These are phyloP conservation scores for Anisodus tanguticus DNA, from an alignment of 257 asterid genomes.

Conservation along the genomic window DNA sequence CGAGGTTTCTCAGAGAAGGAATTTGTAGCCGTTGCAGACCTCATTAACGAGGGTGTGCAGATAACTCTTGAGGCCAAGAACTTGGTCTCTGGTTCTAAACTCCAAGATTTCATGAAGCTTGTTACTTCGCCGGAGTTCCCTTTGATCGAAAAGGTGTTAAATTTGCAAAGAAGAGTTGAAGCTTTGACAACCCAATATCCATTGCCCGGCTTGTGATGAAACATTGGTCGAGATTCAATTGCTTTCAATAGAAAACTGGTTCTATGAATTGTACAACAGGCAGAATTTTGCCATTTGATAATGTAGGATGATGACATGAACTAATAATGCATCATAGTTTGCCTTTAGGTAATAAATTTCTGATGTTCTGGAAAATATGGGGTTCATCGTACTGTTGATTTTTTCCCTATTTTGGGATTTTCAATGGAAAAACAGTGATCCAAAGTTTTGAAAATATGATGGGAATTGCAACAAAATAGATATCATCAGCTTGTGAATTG, in stretches of 20 bases:
- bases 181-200: conserved; percentile 79
- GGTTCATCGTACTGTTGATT: background rate
- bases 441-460: too few relatives aligned
- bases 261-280: background rate
- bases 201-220: conserved; percentile 73
- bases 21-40: conserved; percentile 68
- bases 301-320: background rate
- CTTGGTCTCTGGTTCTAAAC: conserved; percentile 66
- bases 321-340: background rate
- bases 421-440: background rate
- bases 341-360: background rate
- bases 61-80: conserved; percentile 76
- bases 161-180: conserved; percentile 72
- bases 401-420: background rate
- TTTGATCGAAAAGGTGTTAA: conserved; percentile 56
- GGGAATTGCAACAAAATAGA: background rate
- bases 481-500: too few relatives aligned
- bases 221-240: background rate
- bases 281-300: background rate
- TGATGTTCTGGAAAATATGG: background rate
- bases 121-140: conserved; percentile 72
- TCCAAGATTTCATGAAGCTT: conserved; percentile 79
- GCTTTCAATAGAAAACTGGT: background rate
- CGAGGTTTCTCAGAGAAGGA: conserved; percentile 81
- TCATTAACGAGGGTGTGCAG: conserved; percentile 90